These are phyloP conservation scores for Neckera pumila DNA, from an alignment of 225 moss, liverwort and hornwort genomes.

Conservation along the genomic window DNA sequence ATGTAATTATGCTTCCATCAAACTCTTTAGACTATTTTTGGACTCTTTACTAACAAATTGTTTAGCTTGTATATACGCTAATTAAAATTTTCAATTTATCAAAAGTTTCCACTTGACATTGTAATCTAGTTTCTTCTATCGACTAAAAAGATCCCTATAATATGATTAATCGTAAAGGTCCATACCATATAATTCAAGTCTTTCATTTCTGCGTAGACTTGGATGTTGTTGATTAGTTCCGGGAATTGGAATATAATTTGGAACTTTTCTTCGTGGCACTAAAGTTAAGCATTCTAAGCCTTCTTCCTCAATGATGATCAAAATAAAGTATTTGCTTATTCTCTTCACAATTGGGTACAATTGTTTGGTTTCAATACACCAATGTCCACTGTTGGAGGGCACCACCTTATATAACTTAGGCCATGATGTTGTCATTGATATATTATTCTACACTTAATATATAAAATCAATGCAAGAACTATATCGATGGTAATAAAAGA, in stretches of 20 bases:
- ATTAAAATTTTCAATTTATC: background rate
- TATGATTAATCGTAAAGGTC: background rate
- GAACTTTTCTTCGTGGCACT: background rate
- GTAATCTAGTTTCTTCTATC: background rate
- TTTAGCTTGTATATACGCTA: too few species aligned
- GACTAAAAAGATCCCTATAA: rapidly evolving
- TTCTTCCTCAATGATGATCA: background rate
- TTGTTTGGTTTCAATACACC: background rate
- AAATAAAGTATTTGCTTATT: background rate
- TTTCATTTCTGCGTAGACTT: background rate
- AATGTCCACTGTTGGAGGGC: background rate
- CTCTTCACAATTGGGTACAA: background rate
- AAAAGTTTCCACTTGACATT: background rate
- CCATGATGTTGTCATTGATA: background rate
- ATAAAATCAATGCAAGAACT: background rate
- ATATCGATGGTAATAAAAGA: background rate
- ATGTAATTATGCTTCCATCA: background rate
- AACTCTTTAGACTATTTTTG: background rate
- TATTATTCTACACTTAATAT: background rate
- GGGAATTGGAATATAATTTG: background rate
- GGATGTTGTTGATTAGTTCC: rapidly evolving
- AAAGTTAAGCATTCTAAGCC: background rate
- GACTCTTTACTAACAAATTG: background rate
- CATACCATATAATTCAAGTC: background rate
- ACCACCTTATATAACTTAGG: background rate